Evolutionary conservation across 345 rosid species (phyloP), one percentile per base, ranked within the genome.

Genomic region (Lepidium aucheri): DNA sequence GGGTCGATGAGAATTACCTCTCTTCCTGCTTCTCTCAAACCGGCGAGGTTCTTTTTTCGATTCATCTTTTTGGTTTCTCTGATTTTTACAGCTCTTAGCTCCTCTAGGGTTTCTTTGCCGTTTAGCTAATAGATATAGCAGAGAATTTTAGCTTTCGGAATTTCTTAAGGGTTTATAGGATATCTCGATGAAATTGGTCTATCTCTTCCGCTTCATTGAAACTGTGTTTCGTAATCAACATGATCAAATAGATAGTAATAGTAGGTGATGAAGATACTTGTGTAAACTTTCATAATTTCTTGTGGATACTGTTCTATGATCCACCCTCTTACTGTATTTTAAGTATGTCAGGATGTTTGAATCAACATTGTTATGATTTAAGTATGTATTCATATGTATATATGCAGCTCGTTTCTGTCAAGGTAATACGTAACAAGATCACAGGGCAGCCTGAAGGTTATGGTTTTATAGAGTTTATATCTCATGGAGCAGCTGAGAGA

Each of bases 371-470:
- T 63, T 11, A 39, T 57, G 32, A 3, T 12, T 0, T 36, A 1
- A 6, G 8, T 62, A 7, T 17, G 2, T 8, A 33, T 60, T 9
- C 7, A 14, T 1, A 28, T 35, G 32, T 28, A 9, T 72, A 9
- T 72, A 4, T 76, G 79, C 78, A 93, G 98, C 86, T 93, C 3
- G 33, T 93, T 66, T 88, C 98, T 24, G 85, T 90, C 52, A 94
- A 94, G 79, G 90, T 94, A 2, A 94, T 94, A 65, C 88, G 99
- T 17, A 94, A 88, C 79, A 94, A 94, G 78, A 78, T 94, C 57
- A 94, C 99, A 14, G 89, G 89, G 30, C 97, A 84, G 54, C 96
- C 99, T 0, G 99, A 94, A 81, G 99, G 99, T 9, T 94, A 90
- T 66, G 99, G 97, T 28, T 94, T 94, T 49, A 85, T 94, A 60